Evolutionary conservation across 2,329 filamentous ascomycete genomes (phyloP), one percentile per base, ranked within the genome.

Genomic region (Capronia epimyces): DNA sequence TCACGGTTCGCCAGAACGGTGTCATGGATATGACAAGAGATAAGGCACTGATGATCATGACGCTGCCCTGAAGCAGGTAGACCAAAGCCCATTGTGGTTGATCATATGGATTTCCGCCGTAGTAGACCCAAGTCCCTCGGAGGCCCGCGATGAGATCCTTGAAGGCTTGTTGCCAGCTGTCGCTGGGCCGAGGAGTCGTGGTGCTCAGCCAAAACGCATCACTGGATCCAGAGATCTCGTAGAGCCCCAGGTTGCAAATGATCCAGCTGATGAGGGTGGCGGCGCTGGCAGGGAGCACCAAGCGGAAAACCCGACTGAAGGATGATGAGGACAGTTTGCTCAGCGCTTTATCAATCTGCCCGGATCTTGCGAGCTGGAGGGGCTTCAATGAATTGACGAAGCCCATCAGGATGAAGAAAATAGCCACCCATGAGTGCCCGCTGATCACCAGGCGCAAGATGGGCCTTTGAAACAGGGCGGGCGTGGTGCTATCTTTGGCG

Each of bases 361-460:
- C 79, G 25, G 75, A 68, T 46, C 77, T 74, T 60, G 71, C 76
- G 45, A 78, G 74, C 47, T 74, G 72, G 52, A 83, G 74, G 13
- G 80, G 78, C 60, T 82, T 82, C 46, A 83, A 71, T 2, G 78
- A 76, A 66, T 81, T 83, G 45, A 83, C 80, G 60, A 82, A 83
- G 50, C 80, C 80, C 18, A 81, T 80, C 32, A 83, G 79, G 41
- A 85, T 72, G 61, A 82, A 77, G 66, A 85, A 84, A 56, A 84
- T 80, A 12, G 80, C 77, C 2, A 85, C 82, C 65, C 82, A 83
- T 40, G 81, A 78, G 13, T 83, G 75, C 18, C 82, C 80, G 61
- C 81, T 79, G 43, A 77, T 71, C 32, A 78, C 69, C 42, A 84
- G 74, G 49, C 81, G 77, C 51, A 83, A 67, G 60, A 79, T 77